Percentiles rank a stretch among this genome's conserved stretches.
phyloP scores from a whole-genome alignment of 2,329 filamentous ascomycete genomes.

The Dactylellina haptotyla region DNA sequence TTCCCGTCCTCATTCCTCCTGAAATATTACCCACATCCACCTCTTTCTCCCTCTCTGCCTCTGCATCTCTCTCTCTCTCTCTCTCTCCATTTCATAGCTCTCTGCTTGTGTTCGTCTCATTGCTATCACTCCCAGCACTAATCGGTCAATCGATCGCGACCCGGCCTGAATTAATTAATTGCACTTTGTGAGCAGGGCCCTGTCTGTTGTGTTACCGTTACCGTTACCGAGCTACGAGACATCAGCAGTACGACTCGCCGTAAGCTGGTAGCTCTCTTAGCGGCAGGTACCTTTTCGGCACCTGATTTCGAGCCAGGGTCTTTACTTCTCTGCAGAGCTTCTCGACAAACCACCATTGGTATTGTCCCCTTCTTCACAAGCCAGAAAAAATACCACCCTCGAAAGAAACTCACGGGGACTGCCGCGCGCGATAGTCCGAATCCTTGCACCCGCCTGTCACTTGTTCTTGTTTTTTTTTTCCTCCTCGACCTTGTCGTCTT shows the following conservation, averaged over 20 bases:
- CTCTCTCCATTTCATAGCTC: background rate
- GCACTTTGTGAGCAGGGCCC: too few relatives aligned
- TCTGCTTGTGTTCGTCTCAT: too few relatives aligned
- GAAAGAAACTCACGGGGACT: background rate
- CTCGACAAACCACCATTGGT: conserved; percentile 56
- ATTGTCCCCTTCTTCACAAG: conserved; percentile 55
- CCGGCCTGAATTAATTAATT: too few relatives aligned
- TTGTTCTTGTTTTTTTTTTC: conserved; percentile 51
- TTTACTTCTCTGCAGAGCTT: conserved; percentile 57
- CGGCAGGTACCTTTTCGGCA: conserved; percentile 55
- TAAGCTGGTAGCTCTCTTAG: conserved; percentile 27
- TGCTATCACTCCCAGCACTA: too few relatives aligned
- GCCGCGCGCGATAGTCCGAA: conserved; percentile 42
- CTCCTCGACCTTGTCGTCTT: background rate
- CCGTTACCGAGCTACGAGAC: conserved; percentile 2
- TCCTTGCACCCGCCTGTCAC: conserved; percentile 57
- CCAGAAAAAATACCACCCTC: conserved; percentile 12
- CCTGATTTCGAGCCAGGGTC: conserved; percentile 44
- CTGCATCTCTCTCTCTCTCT: background rate
- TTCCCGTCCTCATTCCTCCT: too few relatives aligned
- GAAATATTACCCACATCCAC: too few relatives aligned
- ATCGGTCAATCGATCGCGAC: too few relatives aligned
- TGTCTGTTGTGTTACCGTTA: conserved; percentile 36
- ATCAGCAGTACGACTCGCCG: too few relatives aligned
- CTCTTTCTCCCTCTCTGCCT: background rate